Evolutionary conservation across 306 rosid genomes (phyloP).

Genomic region (Chamaecrista fasciculata): DNA sequence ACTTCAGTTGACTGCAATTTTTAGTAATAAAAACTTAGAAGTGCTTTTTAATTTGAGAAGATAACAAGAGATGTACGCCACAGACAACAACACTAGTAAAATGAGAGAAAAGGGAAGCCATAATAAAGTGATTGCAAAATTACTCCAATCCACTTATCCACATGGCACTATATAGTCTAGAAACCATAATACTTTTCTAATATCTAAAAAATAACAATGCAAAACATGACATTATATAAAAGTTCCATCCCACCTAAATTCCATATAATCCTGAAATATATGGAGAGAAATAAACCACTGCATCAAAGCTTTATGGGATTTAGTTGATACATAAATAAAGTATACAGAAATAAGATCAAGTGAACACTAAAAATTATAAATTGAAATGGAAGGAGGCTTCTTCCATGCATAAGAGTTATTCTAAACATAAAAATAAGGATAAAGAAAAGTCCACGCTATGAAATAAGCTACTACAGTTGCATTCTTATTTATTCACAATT

Average conservation of each 20-base stretch:
- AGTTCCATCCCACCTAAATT: background rate
- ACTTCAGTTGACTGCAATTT: background rate
- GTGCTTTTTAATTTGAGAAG: background rate
- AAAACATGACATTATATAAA: background rate
- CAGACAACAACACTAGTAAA: background rate
- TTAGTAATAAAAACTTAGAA: slow-evolving; percentile 5
- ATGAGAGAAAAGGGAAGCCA: background rate
- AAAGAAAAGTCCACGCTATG: background rate
- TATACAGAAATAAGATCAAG: background rate
- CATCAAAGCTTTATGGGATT: background rate
- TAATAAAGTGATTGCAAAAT: background rate
- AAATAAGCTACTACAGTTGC: background rate
- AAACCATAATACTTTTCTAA: background rate
- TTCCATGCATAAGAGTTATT: background rate
- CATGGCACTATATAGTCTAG: background rate
- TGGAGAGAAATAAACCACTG: background rate
- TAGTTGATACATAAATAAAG: too few species aligned
- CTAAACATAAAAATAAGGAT: background rate
- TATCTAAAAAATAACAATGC: background rate
- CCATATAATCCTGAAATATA: background rate
- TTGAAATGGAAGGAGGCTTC: background rate
- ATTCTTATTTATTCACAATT: background rate
- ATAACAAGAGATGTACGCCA: background rate
- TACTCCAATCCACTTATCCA: background rate
- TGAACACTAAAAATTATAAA: background rate